These are phyloP conservation scores for Leccinum disarticulatum DNA, from an alignment of 768 basidiomycete species.

Conservation along the genomic window DNA sequence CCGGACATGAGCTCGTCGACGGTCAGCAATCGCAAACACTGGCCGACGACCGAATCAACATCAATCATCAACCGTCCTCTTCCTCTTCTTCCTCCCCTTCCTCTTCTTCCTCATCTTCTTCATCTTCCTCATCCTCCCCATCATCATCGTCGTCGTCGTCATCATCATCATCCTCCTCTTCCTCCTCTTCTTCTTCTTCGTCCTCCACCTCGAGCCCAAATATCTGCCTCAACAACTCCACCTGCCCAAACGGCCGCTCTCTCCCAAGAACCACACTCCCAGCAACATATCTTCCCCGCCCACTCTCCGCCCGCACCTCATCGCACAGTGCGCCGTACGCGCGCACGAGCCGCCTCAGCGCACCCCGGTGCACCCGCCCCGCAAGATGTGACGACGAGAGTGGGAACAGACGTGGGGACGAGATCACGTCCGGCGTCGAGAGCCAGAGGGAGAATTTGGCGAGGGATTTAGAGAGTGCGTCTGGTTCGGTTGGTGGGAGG, in stretches of 20 bases:
- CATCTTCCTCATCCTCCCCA: background rate
- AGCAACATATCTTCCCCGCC: slow-evolving; percentile 73
- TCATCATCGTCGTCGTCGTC: rapidly evolving
- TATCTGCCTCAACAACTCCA: slow-evolving; percentile 71
- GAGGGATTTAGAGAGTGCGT: slow-evolving; percentile 61
- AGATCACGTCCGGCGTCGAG: slow-evolving; percentile 74
- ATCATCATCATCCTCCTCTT: background rate
- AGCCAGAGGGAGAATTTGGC: slow-evolving; percentile 82
- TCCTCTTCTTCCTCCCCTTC: no score
- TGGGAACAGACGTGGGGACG: slow-evolving; percentile 75
- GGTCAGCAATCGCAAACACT: no score
- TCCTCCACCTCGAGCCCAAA: slow-evolving; percentile 61
- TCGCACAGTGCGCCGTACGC: slow-evolving; percentile 77
- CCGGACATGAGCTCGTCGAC: no score
- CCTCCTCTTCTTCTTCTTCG: background rate
- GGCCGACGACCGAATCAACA: no score
- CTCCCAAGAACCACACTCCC: slow-evolving; percentile 79
- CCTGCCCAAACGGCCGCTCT: slow-evolving; percentile 81
- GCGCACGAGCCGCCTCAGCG: slow-evolving; percentile 62
- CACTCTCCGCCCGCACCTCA: slow-evolving; percentile 70
- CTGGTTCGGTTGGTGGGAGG: slow-evolving; percentile 58
- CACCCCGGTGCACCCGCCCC: slow-evolving; percentile 70
- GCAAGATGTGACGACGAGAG: slow-evolving; percentile 69
- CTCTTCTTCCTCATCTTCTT: no score
- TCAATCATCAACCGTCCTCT: no score